Base-by-base conservation (phyloP, 1,284 basidiomycete species). In the Apiotrichum laibachii region DNA sequence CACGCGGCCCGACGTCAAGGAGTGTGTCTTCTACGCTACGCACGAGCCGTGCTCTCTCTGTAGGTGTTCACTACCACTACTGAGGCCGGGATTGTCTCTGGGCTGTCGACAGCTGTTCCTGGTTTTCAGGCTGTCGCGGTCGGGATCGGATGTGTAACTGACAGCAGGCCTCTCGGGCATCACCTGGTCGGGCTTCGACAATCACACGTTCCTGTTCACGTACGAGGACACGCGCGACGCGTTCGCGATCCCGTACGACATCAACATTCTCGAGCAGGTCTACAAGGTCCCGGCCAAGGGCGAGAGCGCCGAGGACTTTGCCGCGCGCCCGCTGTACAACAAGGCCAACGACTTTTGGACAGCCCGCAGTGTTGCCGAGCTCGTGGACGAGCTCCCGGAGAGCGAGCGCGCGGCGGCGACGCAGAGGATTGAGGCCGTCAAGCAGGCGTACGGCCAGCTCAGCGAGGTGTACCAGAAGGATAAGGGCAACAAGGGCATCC, bases 21-120 rank as follows among this genome's bases (percentile, higher is more conserved):
- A 71, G 35, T 71, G 69, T 49, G 45, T 71, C 39, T 71, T 71
- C 58, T 68, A 63, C 51, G 66, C 69, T 4, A 71, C 69, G 13
- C 69, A 71, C 39, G 69, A 71, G 54, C 69, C 69, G 19, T 71
- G 69, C 50, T 71, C 69, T 5, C 53, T 71, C 13, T 71, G 69
- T 70, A 53, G 49, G 68, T 67, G 1, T 18, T 15, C 2, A 8
- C 5, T 16, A 15, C 2, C 10, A 46, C 45, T n/a, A n/a, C n/a
- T n/a, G n/a, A n/a, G n/a, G n/a, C n/a, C n/a, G n/a, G n/a, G n/a
- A n/a, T n/a, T n/a, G n/a, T n/a, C n/a, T n/a, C n/a, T n/a, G n/a
- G n/a, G n/a, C n/a, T n/a, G n/a, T n/a, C n/a, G n/a, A n/a, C n/a
- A n/a, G n/a, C n/a, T n/a, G n/a, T n/a, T n/a, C n/a, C n/a, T n/a